phyloP scores from a whole-genome alignment of 306 rosid genomes.

The Morella rubra region DNA sequence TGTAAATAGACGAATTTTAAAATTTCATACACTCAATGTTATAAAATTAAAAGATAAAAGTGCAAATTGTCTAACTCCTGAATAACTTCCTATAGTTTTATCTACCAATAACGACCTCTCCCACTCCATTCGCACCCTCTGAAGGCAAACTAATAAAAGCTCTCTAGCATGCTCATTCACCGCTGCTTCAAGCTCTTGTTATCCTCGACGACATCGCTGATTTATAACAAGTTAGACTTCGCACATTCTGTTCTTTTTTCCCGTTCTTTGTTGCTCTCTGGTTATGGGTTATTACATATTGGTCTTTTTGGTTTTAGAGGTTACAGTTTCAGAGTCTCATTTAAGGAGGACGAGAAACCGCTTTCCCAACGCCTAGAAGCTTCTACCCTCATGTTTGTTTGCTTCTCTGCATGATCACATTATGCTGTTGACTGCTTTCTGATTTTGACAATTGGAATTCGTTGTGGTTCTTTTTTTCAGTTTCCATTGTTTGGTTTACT shows the following conservation, averaged over 20 bases:
- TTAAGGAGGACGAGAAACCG: neutral
- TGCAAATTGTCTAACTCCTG: no score
- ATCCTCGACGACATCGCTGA: neutral
- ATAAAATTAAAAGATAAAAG: no score
- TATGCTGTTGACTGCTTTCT: neutral
- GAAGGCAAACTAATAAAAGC: no score
- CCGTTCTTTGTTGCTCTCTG: neutral
- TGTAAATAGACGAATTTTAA: no score
- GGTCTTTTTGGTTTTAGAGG: neutral
- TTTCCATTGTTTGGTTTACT: constrained; percentile 9
- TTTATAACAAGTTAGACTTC: neutral
- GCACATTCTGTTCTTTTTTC: neutral
- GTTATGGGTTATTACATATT: neutral
- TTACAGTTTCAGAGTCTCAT: neutral
- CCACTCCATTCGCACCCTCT: no score
- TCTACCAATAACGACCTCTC: no score
- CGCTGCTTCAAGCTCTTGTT: neutral
- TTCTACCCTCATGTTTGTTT: neutral
- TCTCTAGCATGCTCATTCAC: no score
- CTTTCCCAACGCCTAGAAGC: neutral
- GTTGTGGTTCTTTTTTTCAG: neutral
- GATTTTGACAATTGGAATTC: neutral
- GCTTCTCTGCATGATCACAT: neutral
- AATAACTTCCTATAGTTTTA: no score
- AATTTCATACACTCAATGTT: no score